Percentiles rank a stretch among this genome's conserved stretches.
These are phyloP conservation scores for Nicotiana tabacum DNA, from an alignment of 257 asterid species.

Conservation along the genomic window DNA sequence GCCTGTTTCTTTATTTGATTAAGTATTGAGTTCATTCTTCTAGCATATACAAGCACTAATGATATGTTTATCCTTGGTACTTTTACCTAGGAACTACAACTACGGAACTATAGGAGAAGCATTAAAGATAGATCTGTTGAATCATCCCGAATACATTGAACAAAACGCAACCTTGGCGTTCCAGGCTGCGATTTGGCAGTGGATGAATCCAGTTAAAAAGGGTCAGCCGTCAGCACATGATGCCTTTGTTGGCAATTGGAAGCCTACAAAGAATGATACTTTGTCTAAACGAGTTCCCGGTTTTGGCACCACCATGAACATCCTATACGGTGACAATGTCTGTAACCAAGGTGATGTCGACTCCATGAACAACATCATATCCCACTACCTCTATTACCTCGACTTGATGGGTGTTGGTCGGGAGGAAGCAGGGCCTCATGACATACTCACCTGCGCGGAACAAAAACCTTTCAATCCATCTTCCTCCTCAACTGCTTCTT, in stretches of 20 bases:
- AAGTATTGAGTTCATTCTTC: neutral
- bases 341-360: slow-evolving; percentile 86
- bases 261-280: slow-evolving; percentile 86
- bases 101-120: slow-evolving; percentile 63
- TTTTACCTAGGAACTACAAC: slow-evolving; percentile 59
- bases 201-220: slow-evolving; percentile 75
- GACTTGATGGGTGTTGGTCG: slow-evolving; percentile 81
- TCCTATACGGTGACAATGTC: slow-evolving; percentile 57
- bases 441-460: slow-evolving; percentile 64
- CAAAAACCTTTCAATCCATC: slow-evolving; percentile 57
- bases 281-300: slow-evolving; percentile 63
- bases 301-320: slow-evolving; percentile 83
- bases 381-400: slow-evolving; percentile 67
- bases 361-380: slow-evolving; percentile 57
- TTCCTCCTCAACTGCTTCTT: slow-evolving; percentile 29
- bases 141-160: slow-evolving; percentile 88
- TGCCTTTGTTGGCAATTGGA: slow-evolving; percentile 71
- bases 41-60: neutral
- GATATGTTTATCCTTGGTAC: neutral
- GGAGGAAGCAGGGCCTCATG: slow-evolving; percentile 72
- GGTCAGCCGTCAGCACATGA: slow-evolving; percentile 82
- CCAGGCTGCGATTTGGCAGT: slow-evolving; percentile 70
- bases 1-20: neutral
- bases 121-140: slow-evolving; percentile 61
- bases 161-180: slow-evolving; percentile 91